A percentile compares a stretch with the other conserved stretches of the same genome.
These are phyloP conservation scores for Phytophthora uliginosa DNA, from an alignment of 352 stramenopile species.

Conservation along the genomic window DNA sequence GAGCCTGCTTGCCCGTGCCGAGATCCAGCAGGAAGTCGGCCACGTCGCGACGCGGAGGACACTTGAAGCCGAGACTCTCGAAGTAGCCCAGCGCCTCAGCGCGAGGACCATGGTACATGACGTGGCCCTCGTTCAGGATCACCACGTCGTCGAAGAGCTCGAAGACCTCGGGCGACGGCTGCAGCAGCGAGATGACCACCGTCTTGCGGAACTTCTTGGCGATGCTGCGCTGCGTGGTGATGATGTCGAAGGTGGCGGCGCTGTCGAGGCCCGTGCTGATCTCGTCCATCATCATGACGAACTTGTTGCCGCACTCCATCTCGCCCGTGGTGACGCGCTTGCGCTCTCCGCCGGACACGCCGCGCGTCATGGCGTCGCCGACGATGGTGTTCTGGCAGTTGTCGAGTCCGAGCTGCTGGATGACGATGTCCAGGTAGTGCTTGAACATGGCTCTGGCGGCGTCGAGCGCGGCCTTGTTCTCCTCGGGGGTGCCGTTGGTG, in stretches of 20 bases:
- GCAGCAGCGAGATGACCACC: constrained; percentile 82
- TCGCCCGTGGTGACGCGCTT: constrained; percentile 84
- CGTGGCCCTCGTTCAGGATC: constrained; percentile 89
- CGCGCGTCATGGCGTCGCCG: constrained; percentile 68
- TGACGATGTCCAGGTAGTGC: constrained; percentile 46
- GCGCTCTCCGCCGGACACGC: constrained; percentile 78
- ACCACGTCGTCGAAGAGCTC: constrained; percentile 95
- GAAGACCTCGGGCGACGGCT: constrained; percentile 94
- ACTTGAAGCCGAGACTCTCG: constrained; percentile 53
- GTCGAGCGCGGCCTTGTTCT: constrained; percentile 27
- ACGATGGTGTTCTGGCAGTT: constrained; percentile 73
- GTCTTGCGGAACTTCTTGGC: constrained; percentile 65
- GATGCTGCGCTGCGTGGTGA: constrained; percentile 55
- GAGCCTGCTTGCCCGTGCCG: constrained; percentile 30
- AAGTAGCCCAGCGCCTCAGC: constrained; percentile 73
- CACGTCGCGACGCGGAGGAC: constrained; percentile 11
- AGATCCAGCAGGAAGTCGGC: constrained; percentile 12
- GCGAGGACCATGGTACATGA: constrained; percentile 90
- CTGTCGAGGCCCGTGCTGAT: constrained; percentile 77
- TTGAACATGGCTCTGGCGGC: constrained; percentile 9
- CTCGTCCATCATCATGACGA: constrained; percentile 88
- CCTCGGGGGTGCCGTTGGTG: constrained; percentile 22
- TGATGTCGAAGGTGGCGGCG: constrained; percentile 74
- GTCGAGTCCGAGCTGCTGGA: constrained; percentile 59
- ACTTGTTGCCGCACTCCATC: constrained; percentile 88